Evolutionary conservation across 306 rosid species (phyloP), one percentile per base, ranked within the genome.

Genomic region (Malus fusca): DNA sequence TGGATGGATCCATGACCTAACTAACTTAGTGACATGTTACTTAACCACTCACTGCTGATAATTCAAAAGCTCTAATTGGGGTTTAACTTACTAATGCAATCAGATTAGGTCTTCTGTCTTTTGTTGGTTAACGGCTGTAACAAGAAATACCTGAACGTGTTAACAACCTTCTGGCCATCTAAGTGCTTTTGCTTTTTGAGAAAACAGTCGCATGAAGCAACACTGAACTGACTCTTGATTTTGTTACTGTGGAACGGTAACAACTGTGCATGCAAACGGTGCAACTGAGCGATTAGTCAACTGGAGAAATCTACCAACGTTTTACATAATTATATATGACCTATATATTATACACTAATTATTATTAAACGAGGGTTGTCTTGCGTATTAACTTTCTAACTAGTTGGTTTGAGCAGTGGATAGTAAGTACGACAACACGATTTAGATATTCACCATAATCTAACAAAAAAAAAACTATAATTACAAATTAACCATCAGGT

Each of bases 1-100:
- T 19, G 22, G 22, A 53, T 79, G 59, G 61, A 80, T 80, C 68
- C 53, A 84, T 69, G 85, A 92, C 92, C 97, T 82, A 90, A 90
- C 97, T 59, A 86, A 78, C 83, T 84, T 31, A 18, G 77, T 74
- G 96, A 89, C 96, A 78, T 87, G 75, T 58, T 71, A 89, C 96
- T 90, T 73, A 92, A 90, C 96, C 80, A 17, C 21, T 48, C 55
- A 48, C 55, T 71, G 62, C 56, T 3, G n/a, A 48, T 1, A 78
- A 66, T 35, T 28, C 37, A 48, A 58, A 65, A 17, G 22, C 60
- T 71, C 51, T 15, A 8, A 31, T 17, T 12, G 37, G 67, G 37
- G 37, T 35, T 56, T 73, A 72, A 63, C 55, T 51, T 69, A 18
- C 64, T 25, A 21, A 74, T 23, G 44, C 76, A 77, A 79, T 76